Evolutionary conservation across 257 asterid species (phyloP).

Genomic region (Schizonepeta tenuifolia): DNA sequence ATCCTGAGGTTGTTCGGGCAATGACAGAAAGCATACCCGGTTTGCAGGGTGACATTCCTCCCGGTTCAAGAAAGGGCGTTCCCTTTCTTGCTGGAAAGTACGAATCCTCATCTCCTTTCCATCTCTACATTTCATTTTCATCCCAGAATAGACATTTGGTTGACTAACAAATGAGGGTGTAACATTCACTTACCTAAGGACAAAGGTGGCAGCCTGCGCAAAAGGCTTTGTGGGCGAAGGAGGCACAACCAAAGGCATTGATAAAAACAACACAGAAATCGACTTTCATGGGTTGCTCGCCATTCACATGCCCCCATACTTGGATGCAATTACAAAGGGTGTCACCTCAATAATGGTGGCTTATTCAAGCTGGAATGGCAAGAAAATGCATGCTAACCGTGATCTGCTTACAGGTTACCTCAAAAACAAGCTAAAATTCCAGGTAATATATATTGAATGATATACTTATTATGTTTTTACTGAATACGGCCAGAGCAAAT

Average conservation of each 20-base stretch:
- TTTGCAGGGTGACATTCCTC: conserved; percentile 67
- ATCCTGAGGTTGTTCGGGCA: conserved; percentile 60
- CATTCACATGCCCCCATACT: conserved; percentile 78
- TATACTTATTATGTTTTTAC: background rate
- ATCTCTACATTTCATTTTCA: background rate
- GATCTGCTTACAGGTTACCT: conserved; percentile 69
- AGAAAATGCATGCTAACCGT: conserved; percentile 68
- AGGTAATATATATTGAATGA: conserved; percentile 36
- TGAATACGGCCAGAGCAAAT: background rate
- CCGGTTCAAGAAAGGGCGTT: conserved; percentile 43
- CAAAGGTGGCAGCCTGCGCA: conserved; percentile 76
- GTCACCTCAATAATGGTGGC: conserved; percentile 75
- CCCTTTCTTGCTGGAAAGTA: conserved; percentile 71
- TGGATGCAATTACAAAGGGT: conserved; percentile 64
- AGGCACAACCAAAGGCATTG: conserved; percentile 65
- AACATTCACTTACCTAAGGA: conserved; percentile 39
- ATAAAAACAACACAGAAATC: conserved; percentile 59
- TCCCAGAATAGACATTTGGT: background rate
- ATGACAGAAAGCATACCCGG: conserved; percentile 83
- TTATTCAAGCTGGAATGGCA: conserved; percentile 76
- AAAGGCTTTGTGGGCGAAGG: conserved; percentile 84
- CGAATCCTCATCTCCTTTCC: background rate
- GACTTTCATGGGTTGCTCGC: conserved; percentile 46
- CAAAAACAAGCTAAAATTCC: conserved; percentile 63
- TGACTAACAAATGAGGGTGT: background rate